These are phyloP conservation scores for Scleroderma citrinum DNA, from an alignment of 768 basidiomycete genomes.

Conservation along the genomic window DNA sequence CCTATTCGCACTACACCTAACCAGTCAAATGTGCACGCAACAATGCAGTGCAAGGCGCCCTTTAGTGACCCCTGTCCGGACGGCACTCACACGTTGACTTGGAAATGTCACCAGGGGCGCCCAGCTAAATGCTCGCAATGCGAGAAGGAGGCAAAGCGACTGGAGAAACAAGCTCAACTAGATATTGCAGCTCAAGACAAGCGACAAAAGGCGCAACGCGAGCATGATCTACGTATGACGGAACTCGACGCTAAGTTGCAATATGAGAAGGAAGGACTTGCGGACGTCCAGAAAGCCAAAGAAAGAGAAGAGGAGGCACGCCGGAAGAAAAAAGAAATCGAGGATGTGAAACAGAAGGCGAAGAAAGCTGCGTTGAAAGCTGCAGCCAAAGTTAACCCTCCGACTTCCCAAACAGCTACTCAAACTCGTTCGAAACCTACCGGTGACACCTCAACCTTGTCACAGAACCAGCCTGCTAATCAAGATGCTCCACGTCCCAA, in stretches of 20 bases:
- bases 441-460: not conserved
- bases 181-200: slow-evolving; percentile 39
- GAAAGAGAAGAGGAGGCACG: slow-evolving; percentile 31
- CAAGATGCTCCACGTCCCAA: slow-evolving; percentile 5
- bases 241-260: slow-evolving; percentile 39
- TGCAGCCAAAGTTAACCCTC: not conserved
- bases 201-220: slow-evolving; percentile 40
- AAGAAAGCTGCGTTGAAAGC: slow-evolving; percentile 4
- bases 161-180: slow-evolving; percentile 35
- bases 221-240: slow-evolving; percentile 37
- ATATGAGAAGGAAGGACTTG: slow-evolving; percentile 24
- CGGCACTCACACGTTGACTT: slow-evolving; percentile 37
- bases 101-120: slow-evolving; percentile 37
- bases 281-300: slow-evolving; percentile 32
- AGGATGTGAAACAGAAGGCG: slow-evolving; percentile 22
- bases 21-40: slow-evolving; percentile 15
- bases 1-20: slow-evolving; percentile 47
- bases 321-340: slow-evolving; percentile 45
- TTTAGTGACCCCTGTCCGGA: slow-evolving; percentile 35
- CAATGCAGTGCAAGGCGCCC: slow-evolving; percentile 38
- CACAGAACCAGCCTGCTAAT: not conserved
- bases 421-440: slow-evolving; percentile 2
- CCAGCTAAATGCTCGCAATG: slow-evolving; percentile 41
- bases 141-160: slow-evolving; percentile 36
- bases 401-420: not conserved